Base-by-base conservation (phyloP, 768 basidiomycete genomes). In the Trichaptum fuscoviolaceum region DNA sequence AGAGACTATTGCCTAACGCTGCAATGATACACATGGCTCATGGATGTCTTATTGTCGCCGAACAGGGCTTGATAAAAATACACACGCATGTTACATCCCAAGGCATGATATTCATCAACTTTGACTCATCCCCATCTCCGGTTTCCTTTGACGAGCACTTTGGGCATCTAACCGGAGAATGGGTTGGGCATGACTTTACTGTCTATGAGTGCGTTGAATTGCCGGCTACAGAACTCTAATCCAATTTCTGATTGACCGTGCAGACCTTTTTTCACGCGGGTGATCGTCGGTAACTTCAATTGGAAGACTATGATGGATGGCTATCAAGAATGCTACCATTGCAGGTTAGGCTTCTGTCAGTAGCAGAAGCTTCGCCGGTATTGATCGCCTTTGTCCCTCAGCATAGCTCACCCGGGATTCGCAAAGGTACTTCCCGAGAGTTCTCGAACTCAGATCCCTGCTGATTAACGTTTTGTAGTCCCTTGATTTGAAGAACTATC, bases 91-190 rank as follows among this genome's bases (percentile, higher is more conserved):
- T 69, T 27, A 66, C 66, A n/a, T 24, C 36, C 6, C 58, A 68
- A 20, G 68, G 68, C 64, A 64, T 64, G 36, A 65, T 69, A 8
- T 69, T 69, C 57, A 34, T 69, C 68, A 69, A 69, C 60, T 64
- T 69, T 27, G 59, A 62, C 20, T 58, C 67, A 2, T 63, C 62
- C 26, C 67, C 67, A 35, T 30, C 36, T 7, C 68, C 68, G 35
- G 64, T 69, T 12, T 24, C 68, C 12, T 67, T 67, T 34, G 63
- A 68, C 35, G 67, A 69, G 20, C 58, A 65, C 52, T 69, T 69
- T 17, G 59, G 59, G 3, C 59, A 61, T 9, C 59, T 61, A 9
- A 25, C 59, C 10, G 9, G 8, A 61, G 59, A 61, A 61, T 61
- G 59, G 59, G 30, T 2, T 12, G 59, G 17, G 15, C 30, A 25